Base-by-base conservation (phyloP, 2,329 filamentous ascomycete genomes). In the Hymenoscyphus repandus region DNA sequence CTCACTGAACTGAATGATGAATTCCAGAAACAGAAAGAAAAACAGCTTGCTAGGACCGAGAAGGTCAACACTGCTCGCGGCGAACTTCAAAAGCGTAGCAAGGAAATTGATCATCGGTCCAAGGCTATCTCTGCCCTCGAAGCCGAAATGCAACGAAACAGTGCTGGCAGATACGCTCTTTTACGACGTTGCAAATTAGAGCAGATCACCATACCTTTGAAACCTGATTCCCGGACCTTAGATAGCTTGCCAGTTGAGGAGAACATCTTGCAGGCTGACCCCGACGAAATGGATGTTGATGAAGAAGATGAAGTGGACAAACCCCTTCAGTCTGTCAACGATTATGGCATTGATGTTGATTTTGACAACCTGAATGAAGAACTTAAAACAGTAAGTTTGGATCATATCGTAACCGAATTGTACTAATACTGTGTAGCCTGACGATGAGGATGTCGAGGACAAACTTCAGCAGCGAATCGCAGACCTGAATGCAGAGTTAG, bases 201-300 rank as follows among this genome's bases (percentile, higher is more conserved):
- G 66, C 91, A 96, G 64, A 88, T 97, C 59, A 83, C 86, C 56
- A 79, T 99, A 52, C 93, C 93, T 2, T 76, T 99, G 18, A 73
- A 77, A 2, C 74, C 83, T 50, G 85, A 84, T 20, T 96, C 90
- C 2, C 74, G 73, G 32, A 72, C 74, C 6, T 75, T 99, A 20
- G 90, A 95, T 62, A 81, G 85, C 56, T 76, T 99, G 46, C 93
- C 93, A 2, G 90, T 95, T 62, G 90, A 96, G 60, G 90, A 96
- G 59, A 79, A 85, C 55, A 72, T 95, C 38, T 74, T 89, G 39
- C 83, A 85, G 52, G 79, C 82, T 49, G 90, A 96, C 63, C 80
- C 85, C 1, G 90, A 96, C 64, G 86, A 86, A 2, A 96, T 97
- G 91, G 92, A 97, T 58, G 74, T 97, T 17, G 93, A 97, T 56